Conservation (phyloP, 1,284 basidiomycete species). For the Exobasidium rhododendri region DNA sequence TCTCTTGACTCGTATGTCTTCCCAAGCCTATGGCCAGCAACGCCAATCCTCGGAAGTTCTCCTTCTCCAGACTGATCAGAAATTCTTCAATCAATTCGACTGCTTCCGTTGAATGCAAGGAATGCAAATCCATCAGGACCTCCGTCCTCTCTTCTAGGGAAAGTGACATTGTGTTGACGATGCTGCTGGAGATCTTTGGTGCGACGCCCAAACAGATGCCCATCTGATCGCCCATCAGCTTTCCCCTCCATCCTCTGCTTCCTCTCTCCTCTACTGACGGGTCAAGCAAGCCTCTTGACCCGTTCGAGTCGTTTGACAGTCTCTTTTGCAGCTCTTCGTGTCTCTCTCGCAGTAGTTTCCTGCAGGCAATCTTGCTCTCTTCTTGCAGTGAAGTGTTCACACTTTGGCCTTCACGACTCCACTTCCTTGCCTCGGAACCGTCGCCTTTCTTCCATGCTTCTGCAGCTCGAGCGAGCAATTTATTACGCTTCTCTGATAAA, state of each 20-base stretch:
- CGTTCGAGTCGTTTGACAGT: constrained; percentile 56
- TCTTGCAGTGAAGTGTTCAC: constrained; percentile 86
- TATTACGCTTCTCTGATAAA: constrained; percentile 86
- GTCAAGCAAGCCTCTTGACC: constrained; percentile 7
- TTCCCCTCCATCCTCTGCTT: constrained; percentile 73
- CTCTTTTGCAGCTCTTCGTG: constrained; percentile 68
- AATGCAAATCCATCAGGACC: constrained; percentile 61
- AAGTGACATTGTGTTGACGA: constrained; percentile 81
- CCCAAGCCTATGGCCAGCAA: constrained; percentile 91
- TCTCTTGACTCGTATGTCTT: constrained; percentile 84
- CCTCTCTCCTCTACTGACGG: constrained; percentile 66
- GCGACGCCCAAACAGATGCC: constrained; percentile 48
- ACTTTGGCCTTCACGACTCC: constrained; percentile 86
- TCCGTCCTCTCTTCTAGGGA: constrained; percentile 60
- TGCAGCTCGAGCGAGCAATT: constrained; percentile 88
- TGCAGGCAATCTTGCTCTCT: constrained; percentile 73
- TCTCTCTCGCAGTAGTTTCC: constrained; percentile 76
- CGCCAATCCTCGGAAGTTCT: constrained; percentile 68
- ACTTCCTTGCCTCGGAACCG: constrained; percentile 87
- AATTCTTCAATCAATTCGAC: constrained; percentile 87
- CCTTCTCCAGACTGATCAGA: constrained; percentile 72
- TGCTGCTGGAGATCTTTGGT: constrained; percentile 60
- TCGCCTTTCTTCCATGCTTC: constrained; percentile 92
- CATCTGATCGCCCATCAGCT: constrained; percentile 72
- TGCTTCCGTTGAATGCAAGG: constrained; percentile 81